Base-by-base conservation (phyloP, 1,284 basidiomycete species). In the Fistulinella cinereoalba region DNA sequence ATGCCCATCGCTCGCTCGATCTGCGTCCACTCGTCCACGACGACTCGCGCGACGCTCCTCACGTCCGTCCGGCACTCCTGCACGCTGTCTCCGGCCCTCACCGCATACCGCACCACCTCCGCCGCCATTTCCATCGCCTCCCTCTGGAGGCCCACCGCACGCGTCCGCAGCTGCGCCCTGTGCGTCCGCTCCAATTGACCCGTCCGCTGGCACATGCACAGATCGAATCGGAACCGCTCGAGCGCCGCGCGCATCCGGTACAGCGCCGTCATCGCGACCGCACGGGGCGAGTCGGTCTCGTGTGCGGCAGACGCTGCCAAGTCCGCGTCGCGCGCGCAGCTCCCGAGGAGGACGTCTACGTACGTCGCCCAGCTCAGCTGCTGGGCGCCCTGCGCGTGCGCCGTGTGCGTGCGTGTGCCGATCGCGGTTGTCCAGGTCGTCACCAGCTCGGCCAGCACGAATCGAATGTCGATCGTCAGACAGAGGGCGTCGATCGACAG, bases 401-500 rank as follows among this genome's bases (percentile, higher is more conserved):
- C n/a, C n/a, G 24, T 37, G 3, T 39, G 15, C 11, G 42, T 43
- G 16, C 43, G 55, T 32, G 51, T 36, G 10, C 10, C 15, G 31
- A 60, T 41, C 5, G 55, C 45, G 1, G 55, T 49, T 12, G 65
- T 43, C 61, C 64, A 64, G 1, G 54, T 47, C 18, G 46, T 52
- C 5, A 61, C 65, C 38, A 75, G 50, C 22, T 67, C 59, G 7
- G 60, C 69, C 22, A 77, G 53, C 1, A 58, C 50, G 39, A 76
- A 64, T 1, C 76, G 71, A 12, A 79, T 62, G 5, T 72, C 65
- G 32, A 80, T 57, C 4, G 71, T 69, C 8, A 66, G 41, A 67
- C 73, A 72, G 46, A 76, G 67, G 0, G 74, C 72, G 53, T 79
- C 75, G 8, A 76, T 68, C 19, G 68, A 51, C 56, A 73, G 77